These are phyloP conservation scores for Eimeria brunetti DNA, from an alignment of 169 alveolate species.

Conservation along the genomic window DNA sequence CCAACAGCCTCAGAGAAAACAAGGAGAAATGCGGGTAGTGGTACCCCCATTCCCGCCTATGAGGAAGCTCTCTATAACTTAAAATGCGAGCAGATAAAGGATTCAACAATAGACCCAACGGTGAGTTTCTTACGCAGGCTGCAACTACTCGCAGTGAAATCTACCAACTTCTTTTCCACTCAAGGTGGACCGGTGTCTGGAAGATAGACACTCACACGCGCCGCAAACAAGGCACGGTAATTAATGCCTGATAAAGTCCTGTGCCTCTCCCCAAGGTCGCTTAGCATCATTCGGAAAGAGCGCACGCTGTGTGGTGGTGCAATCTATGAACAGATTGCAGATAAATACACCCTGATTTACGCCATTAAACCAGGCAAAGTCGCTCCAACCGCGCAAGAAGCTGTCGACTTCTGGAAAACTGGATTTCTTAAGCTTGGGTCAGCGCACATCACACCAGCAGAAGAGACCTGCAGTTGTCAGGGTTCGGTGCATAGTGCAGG, in stretches of 20 bases:
- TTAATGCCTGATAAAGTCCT: neutral
- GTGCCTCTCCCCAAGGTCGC: neutral
- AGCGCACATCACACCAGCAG: neutral
- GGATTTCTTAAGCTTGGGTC: conserved; percentile 30
- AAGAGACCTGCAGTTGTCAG: neutral
- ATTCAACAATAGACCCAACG: conserved; percentile 21
- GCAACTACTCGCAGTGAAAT: neutral
- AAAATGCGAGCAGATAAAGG: neutral
- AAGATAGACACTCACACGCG: neutral
- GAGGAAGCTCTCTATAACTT: neutral
- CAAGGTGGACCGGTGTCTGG: neutral
- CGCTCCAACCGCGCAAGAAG: conserved; percentile 15
- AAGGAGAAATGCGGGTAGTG: neutral
- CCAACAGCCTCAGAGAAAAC: neutral
- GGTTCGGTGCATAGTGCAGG: neutral
- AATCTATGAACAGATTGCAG: conserved; percentile 12
- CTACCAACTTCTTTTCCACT: neutral
- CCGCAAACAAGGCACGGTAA: neutral
- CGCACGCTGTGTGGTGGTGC: neutral
- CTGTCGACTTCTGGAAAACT: neutral
- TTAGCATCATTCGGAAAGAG: neutral
- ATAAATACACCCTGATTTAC: conserved; percentile 6
- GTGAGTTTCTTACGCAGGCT: neutral
- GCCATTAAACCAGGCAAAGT: neutral
- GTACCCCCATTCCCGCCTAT: neutral